Percentiles rank a stretch among this genome's conserved stretches.
These are phyloP conservation scores for Sugiyamaella novakii DNA, from an alignment of 1,139 yeast species.

Conservation along the genomic window DNA sequence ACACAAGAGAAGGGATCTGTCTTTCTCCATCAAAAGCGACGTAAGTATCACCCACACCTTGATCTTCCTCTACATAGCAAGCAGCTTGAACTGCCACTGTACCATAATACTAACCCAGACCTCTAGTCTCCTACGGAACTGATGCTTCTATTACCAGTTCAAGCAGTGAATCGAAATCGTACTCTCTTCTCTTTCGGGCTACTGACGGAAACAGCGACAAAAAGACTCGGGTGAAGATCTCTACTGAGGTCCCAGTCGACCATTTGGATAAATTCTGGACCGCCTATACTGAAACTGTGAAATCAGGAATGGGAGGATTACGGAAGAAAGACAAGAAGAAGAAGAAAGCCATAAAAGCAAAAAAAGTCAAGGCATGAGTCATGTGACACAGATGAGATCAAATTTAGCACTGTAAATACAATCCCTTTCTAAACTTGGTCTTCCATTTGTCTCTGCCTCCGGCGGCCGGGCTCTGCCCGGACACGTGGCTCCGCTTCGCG, in stretches of 20 bases:
- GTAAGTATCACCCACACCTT: conserved; percentile 30
- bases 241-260: conserved; percentile 63
- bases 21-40: conserved; percentile 36
- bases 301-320: conserved; percentile 61
- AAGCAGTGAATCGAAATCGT: conserved; percentile 15
- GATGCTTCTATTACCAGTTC: conserved; percentile 3
- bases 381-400: not conserved
- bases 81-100: not conserved
- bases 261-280: conserved; percentile 69
- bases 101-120: not conserved
- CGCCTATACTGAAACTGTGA: conserved; percentile 64
- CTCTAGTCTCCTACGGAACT: conserved; percentile 15
- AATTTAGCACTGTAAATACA: too few species aligned
- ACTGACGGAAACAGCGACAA: conserved; percentile 60
- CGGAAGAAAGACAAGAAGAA: conserved; percentile 67
- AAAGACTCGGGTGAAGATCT: conserved; percentile 52
- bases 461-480: not conserved
- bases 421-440: too few species aligned
- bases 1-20: conserved; percentile 48
- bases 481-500: too few species aligned
- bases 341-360: conserved; percentile 29
- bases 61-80: not conserved
- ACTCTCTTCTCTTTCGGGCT: conserved; percentile 41
- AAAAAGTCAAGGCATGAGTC: conserved; percentile 17
- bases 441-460: too few species aligned